Evolutionary conservation across 73 alveolate genomes (phyloP).

Genomic region (Symbiodinium natans): DNA sequence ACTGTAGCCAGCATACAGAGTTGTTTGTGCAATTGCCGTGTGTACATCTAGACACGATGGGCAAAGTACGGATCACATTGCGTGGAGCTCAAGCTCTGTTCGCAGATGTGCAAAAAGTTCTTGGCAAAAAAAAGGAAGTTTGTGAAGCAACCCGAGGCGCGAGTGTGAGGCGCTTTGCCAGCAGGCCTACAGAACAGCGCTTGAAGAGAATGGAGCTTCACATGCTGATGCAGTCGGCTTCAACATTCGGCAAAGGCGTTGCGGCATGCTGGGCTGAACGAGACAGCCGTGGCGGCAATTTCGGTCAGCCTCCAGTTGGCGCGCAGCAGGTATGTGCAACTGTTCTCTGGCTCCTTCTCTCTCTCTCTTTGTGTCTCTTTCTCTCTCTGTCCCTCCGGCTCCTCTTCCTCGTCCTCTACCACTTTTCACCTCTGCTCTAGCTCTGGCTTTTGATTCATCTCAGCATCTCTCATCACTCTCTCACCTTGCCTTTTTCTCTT

Average conservation of each 20-base stretch:
- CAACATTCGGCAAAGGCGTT: not conserved
- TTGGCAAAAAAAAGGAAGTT: not conserved
- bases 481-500: too few species aligned
- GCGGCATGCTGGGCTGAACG: slow-evolving; percentile 44
- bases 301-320: not conserved
- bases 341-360: too few species aligned
- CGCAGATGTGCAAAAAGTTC: not conserved
- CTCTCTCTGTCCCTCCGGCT: too few species aligned
- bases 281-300: slow-evolving; percentile 14
- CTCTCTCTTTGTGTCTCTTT: too few species aligned
- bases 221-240: not conserved
- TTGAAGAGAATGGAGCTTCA: too few species aligned
- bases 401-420: too few species aligned
- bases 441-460: too few species aligned
- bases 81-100: not conserved
- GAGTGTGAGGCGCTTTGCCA: slow-evolving; percentile 52
- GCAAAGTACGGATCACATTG: not conserved
- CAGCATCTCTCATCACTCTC: too few species aligned
- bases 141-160: slow-evolving; percentile 1
- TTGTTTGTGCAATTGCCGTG: too few species aligned
- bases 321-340: too few species aligned
- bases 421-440: too few species aligned
- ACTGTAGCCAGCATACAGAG: too few species aligned
- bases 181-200: not conserved
- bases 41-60: not conserved